A percentile compares a stretch with the other conserved stretches of the same genome.
Evolutionary conservation across 164 flowering plant species (phyloP).

Genomic region (Nymphaea colorata): DNA sequence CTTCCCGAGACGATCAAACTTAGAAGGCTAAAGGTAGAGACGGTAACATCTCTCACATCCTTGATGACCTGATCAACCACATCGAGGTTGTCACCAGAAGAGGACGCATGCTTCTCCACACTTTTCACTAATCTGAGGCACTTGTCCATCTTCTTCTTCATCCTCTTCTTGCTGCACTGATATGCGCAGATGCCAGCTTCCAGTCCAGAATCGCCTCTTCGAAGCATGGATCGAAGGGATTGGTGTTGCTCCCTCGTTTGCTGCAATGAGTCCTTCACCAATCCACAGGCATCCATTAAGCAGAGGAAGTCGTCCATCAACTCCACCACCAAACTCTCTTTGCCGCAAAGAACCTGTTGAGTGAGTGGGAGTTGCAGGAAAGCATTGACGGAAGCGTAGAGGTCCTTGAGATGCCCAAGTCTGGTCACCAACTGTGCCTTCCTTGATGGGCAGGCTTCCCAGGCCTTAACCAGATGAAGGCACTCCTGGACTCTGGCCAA

Average conservation of each 20-base stretch:
- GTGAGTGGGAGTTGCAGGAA: slow-evolving; percentile 13
- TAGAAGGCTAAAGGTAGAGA: slow-evolving; percentile 23
- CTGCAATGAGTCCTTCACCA: slow-evolving; percentile 15
- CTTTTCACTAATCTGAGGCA: slow-evolving; percentile 17
- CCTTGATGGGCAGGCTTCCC: background rate
- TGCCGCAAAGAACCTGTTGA: slow-evolving; percentile 5
- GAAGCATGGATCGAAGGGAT: slow-evolving; percentile 16
- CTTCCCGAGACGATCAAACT: slow-evolving; percentile 19
- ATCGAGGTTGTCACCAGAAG: slow-evolving; percentile 1
- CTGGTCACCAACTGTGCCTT: background rate
- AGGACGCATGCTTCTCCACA: slow-evolving; percentile 3
- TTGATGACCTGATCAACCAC: slow-evolving; percentile 16
- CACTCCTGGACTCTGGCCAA: background rate
- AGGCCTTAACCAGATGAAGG: background rate
- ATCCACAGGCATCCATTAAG: slow-evolving; percentile 21
- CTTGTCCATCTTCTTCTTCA: slow-evolving; percentile 20
- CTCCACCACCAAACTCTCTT: slow-evolving; percentile 19
- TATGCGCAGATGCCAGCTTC: slow-evolving; percentile 11
- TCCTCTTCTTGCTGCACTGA: slow-evolving; percentile 18
- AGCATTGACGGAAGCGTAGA: slow-evolving; percentile 14
- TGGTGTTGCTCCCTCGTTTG: slow-evolving; percentile 17
- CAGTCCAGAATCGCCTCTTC: slow-evolving; percentile 16
- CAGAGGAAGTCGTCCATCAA: slow-evolving; percentile 24
- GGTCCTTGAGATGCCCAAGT: slow-evolving; percentile 1
- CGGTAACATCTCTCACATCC: slow-evolving; percentile 21